Evolutionary conservation across 2,329 filamentous ascomycete species (phyloP).

Genomic region (Aspergillus puulaauensis): DNA sequence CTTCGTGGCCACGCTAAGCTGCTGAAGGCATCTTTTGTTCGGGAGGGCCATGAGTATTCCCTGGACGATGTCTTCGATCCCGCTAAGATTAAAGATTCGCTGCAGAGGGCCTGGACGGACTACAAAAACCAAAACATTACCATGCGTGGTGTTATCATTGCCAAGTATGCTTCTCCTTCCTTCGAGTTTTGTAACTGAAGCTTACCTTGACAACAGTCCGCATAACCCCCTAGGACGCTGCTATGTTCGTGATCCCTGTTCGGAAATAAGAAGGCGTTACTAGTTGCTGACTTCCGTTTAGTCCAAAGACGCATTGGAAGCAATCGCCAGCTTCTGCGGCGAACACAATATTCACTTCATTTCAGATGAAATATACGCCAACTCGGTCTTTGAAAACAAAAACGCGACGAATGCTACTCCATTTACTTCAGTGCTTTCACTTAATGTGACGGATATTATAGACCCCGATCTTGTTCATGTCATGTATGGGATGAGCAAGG

Average conservation of each 20-base stretch:
- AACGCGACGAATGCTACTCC: slow-evolving; percentile 25
- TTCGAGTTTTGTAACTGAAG: no score
- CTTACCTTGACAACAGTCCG: slow-evolving; percentile 30
- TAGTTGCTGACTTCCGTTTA: no score
- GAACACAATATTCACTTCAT: slow-evolving; percentile 54
- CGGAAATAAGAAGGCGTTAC: not conserved
- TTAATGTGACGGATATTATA: slow-evolving; percentile 47
- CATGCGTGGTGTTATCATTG: no score
- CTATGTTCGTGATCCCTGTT: slow-evolving; percentile 49
- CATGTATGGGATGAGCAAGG: slow-evolving; percentile 48
- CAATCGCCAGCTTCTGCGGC: slow-evolving; percentile 42
- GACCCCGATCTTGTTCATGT: slow-evolving; percentile 54
- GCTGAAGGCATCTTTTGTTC: no score
- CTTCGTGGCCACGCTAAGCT: no score
- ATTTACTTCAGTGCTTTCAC: slow-evolving; percentile 50
- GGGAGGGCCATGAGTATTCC: no score
- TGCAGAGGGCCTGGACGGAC: no score
- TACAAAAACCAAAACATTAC: no score
- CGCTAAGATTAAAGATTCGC: no score
- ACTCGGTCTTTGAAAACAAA: slow-evolving; percentile 51
- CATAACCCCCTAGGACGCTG: slow-evolving; percentile 55
- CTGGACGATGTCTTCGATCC: no score
- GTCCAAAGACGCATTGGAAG: no score
- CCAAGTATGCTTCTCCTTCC: slow-evolving; percentile 47
- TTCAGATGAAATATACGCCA: slow-evolving; percentile 60